Evolutionary conservation across 768 basidiomycete species (phyloP).

Genomic region (Kwoniella botswanensis): DNA sequence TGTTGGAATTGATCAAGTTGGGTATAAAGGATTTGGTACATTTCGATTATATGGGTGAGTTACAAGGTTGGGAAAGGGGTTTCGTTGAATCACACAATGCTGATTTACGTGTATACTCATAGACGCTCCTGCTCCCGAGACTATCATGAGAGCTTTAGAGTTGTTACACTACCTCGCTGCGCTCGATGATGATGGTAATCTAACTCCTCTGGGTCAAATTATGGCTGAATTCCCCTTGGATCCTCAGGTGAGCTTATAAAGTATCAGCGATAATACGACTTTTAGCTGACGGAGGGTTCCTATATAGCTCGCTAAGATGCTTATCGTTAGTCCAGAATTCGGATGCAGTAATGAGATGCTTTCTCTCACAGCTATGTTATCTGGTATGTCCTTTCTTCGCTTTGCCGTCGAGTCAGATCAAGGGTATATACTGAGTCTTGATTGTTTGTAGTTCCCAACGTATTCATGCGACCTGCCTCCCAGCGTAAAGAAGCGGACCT

Average conservation of each 20-base stretch:
- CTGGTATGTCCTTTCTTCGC: constrained; percentile 63
- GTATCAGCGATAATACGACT: background rate
- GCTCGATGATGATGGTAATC: constrained; percentile 88
- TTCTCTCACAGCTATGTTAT: constrained; percentile 95
- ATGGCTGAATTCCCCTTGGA: constrained; percentile 99
- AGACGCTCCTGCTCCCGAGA: constrained; percentile 93
- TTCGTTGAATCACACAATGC: too few relatives aligned
- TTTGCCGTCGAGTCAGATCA: constrained; percentile 31
- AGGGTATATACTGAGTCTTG: background rate
- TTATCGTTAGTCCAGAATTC: constrained; percentile 93
- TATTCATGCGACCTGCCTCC: constrained; percentile 91
- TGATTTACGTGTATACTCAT: too few relatives aligned
- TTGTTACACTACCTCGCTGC: constrained; percentile 89
- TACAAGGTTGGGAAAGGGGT: background rate
- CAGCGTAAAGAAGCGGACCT: constrained; percentile 88
- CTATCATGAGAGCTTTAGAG: constrained; percentile 94
- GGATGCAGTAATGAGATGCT: constrained; percentile 94
- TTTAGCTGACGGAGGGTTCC: constrained; percentile 1
- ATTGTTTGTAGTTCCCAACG: constrained; percentile 72
- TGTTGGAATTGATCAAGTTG: constrained; percentile 90
- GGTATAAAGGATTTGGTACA: constrained; percentile 89
- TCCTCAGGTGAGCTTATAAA: constrained; percentile 70
- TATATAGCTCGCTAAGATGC: constrained; percentile 83
- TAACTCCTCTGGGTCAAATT: constrained; percentile 81
- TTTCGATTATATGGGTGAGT: constrained; percentile 74